A percentile compares a stretch with the other conserved stretches of the same genome.
Conservation (phyloP, 129 eudicot genomes). For the Sambucus nigra region DNA sequence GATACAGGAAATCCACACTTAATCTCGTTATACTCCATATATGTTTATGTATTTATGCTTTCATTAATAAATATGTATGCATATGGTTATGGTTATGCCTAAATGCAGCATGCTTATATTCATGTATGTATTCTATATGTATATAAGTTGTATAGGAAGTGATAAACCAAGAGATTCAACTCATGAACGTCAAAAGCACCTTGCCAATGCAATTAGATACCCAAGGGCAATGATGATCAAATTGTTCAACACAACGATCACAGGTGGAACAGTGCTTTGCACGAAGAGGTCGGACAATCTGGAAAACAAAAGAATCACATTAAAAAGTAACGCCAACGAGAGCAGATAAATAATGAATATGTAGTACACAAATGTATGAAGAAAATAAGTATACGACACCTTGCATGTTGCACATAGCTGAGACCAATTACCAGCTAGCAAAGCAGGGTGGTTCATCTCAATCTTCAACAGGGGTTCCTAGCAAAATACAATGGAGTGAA, state of each 20-base stretch:
- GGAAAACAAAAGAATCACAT: slow-evolving; percentile 5
- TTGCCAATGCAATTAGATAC: slow-evolving; percentile 98
- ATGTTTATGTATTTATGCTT: too few species aligned
- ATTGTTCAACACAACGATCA: slow-evolving; percentile 98
- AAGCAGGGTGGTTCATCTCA: slow-evolving; percentile 72
- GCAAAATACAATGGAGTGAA: slow-evolving; percentile 3
- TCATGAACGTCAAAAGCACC: slow-evolving; percentile 24
- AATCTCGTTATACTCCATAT: too few species aligned
- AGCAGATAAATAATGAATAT: background rate
- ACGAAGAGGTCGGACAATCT: slow-evolving; percentile 97
- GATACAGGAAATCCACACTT: too few species aligned
- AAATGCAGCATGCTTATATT: too few species aligned
- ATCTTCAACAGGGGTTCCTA: slow-evolving; percentile 91
- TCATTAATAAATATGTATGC: too few species aligned
- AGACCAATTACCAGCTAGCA: slow-evolving; percentile 95
- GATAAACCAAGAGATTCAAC: background rate
- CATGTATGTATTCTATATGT: too few species aligned
- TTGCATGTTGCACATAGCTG: slow-evolving; percentile 97
- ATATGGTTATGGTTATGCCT: too few species aligned
- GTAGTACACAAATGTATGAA: background rate
- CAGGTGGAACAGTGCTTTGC: slow-evolving; percentile 98
- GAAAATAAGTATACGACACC: slow-evolving; percentile 28
- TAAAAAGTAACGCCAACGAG: slow-evolving; percentile 5
- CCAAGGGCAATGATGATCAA: slow-evolving; percentile 99
- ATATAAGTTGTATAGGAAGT: background rate